Evolutionary conservation across 1,139 yeast genomes (phyloP).

Genomic region (Pichia kudriavzevii): DNA sequence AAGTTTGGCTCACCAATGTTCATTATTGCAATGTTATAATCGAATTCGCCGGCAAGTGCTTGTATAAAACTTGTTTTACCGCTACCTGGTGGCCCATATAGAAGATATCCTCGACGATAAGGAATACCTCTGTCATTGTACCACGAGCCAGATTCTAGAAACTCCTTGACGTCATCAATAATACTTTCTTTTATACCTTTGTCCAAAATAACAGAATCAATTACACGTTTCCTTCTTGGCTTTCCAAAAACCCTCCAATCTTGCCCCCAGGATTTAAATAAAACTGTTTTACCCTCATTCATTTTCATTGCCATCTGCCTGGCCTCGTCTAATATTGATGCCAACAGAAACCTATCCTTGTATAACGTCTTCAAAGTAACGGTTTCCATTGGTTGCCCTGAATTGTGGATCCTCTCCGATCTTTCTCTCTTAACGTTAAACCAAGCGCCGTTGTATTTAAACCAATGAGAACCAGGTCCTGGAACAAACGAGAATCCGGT

Average conservation of each 20-base stretch:
- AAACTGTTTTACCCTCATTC: constrained; percentile 89
- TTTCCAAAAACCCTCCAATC: constrained; percentile 99
- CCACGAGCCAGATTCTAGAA: constrained; percentile 78
- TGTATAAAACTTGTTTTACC: constrained; percentile 96
- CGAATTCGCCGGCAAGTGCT: constrained; percentile 93
- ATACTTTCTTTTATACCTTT: constrained; percentile 60
- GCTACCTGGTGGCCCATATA: constrained; percentile 97
- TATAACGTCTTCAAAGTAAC: constrained; percentile 86
- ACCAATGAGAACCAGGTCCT: constrained; percentile 92
- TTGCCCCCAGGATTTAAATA: constrained; percentile 93
- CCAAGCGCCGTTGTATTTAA: constrained; percentile 79
- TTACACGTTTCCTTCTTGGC: constrained; percentile 78
- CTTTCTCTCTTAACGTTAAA: constrained; percentile 86
- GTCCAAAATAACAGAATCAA: constrained; percentile 83
- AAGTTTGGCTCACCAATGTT: constrained; percentile 84
- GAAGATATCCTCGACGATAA: constrained; percentile 85
- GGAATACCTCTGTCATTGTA: constrained; percentile 95
- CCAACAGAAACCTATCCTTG: constrained; percentile 66
- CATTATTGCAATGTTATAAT: constrained; percentile 88
- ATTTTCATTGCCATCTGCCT: constrained; percentile 72
- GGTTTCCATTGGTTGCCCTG: constrained; percentile 93
- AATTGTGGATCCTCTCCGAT: constrained; percentile 80
- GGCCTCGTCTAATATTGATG: constrained; percentile 75
- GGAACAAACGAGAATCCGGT: constrained; percentile 93
- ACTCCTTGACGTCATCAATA: constrained; percentile 69